Percentiles rank a stretch among this genome's conserved stretches.
Evolutionary conservation across 2,329 filamentous ascomycete species (phyloP).

Genomic region (Ophiostoma quercus): DNA sequence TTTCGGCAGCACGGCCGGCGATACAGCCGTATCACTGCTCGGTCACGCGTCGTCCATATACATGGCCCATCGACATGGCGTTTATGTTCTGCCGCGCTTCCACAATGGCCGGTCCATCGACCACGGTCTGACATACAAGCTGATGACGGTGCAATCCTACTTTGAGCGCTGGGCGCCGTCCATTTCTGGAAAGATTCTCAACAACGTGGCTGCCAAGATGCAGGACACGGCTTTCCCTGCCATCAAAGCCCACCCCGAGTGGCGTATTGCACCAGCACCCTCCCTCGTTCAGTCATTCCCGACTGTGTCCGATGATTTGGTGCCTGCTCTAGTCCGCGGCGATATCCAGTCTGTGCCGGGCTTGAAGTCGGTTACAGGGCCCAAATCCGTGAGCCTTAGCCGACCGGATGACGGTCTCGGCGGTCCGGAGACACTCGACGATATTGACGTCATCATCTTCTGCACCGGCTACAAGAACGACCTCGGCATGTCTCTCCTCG

Average conservation of each 20-base stretch:
- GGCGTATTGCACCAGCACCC: neutral
- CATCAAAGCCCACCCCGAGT: neutral
- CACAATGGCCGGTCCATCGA: conserved; percentile 16
- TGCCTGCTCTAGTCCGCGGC: neutral
- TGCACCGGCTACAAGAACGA: conserved; percentile 35
- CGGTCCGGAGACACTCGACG: conserved; percentile 26
- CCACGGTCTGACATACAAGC: conserved; percentile 17
- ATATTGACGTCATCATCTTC: conserved; percentile 35
- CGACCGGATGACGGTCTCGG: conserved; percentile 28
- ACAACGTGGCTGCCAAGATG: neutral
- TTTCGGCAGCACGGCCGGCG: neutral
- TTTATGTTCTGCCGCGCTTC: conserved; percentile 9
- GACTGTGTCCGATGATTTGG: neutral
- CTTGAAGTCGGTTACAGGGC: neutral
- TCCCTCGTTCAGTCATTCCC: neutral
- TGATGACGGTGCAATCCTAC: conserved; percentile 25
- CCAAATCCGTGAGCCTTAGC: conserved; percentile 24
- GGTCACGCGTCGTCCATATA: neutral
- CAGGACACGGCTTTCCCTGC: neutral
- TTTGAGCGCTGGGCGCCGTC: conserved; percentile 25
- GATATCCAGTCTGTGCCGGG: neutral
- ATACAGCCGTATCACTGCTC: neutral
- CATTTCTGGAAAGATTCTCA: neutral
- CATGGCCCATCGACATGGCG: neutral
- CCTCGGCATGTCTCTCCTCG: conserved; percentile 17